These are phyloP conservation scores for Lophiostoma macrostomum DNA, from an alignment of 495 filamentous ascomycete species.

Conservation along the genomic window DNA sequence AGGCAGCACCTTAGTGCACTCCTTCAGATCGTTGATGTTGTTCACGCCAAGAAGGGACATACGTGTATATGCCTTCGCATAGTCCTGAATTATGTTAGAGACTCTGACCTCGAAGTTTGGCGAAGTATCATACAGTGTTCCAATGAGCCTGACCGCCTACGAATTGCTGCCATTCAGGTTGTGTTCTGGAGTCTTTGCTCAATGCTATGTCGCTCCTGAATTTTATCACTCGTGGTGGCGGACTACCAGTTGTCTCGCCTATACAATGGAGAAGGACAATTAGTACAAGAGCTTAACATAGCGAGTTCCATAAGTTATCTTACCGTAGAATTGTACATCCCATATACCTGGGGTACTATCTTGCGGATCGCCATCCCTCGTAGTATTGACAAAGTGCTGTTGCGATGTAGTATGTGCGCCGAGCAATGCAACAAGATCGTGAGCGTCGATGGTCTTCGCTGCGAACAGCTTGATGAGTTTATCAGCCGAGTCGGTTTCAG, in stretches of 20 bases:
- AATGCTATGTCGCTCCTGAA: conserved; percentile 48
- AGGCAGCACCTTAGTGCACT: conserved; percentile 46
- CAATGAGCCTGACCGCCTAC: conserved; percentile 37
- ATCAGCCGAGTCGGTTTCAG: conserved; percentile 35
- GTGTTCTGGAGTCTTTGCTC: conserved; percentile 39
- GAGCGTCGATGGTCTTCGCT: conserved; percentile 49
- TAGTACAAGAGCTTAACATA: too few relatives aligned
- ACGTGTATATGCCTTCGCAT: conserved; percentile 43
- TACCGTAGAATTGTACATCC: conserved; percentile 48
- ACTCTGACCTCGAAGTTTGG: background rate
- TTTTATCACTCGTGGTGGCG: conserved; percentile 45
- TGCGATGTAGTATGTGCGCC: conserved; percentile 50
- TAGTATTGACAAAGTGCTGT: conserved; percentile 46
- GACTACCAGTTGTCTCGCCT: conserved; percentile 38
- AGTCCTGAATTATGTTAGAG: conserved; percentile 36
- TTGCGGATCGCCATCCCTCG: conserved; percentile 39
- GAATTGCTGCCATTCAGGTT: conserved; percentile 41
- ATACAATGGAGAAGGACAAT: too few relatives aligned
- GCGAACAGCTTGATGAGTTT: conserved; percentile 45
- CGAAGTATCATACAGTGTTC: conserved; percentile 39
- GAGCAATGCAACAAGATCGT: conserved; percentile 48
- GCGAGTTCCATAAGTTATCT: too few relatives aligned
- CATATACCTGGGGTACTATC: conserved; percentile 46
- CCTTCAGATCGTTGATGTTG: conserved; percentile 45
- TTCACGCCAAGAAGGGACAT: conserved; percentile 46